Base-by-base conservation (phyloP, 257 asterid species). In the Capsicum baccatum region DNA sequence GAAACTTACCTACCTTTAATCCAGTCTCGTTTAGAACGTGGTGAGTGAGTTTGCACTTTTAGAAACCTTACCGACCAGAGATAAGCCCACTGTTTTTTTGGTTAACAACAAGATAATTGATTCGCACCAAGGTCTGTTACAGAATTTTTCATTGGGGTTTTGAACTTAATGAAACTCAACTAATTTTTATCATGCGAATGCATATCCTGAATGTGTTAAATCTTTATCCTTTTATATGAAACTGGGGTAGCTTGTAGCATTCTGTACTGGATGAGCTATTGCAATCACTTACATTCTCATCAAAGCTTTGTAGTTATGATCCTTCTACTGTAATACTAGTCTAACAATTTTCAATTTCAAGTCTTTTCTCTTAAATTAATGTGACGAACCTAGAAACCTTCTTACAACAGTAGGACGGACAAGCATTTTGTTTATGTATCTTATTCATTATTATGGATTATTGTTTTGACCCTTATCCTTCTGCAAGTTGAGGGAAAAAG, bases 81-180 rank as follows among this genome's bases (percentile, higher is more conserved):
- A 52, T 76, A 44, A 47, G 17, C 57, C 37, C 62, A 54, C 14
- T 76, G 42, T 33, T 14, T 52, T 52, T 76, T 44, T 78, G 64
- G 64, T 78, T 78, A 54, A 26, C 21, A 26, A 74, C 48, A 54
- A 26, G 64, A 78, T 26, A 78, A 54, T 33, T 57, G 44, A 54
- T 26, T 33, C 9, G 26, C 64, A 52, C 26, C 64, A 74, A 78
- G 64, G 64, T 78, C 50, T 78, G 21, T 74, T 21, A 50, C 80
- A 50, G 19, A 74, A 48, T 50, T 52, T 52, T 13, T 63, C 50
- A 8, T 37, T 54, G 50, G n/a, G 48, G n/a, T 54, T 52, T 52
- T 54, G 64, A 78, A 78, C 64, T 78, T 54, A 14, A 26, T 78
- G 64, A 54, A 78, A 71, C 58, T 71, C 42, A 33, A 54, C n/a